These are phyloP conservation scores for Phytophthora pistaciae DNA, from an alignment of 352 stramenopile species.

Conservation along the genomic window DNA sequence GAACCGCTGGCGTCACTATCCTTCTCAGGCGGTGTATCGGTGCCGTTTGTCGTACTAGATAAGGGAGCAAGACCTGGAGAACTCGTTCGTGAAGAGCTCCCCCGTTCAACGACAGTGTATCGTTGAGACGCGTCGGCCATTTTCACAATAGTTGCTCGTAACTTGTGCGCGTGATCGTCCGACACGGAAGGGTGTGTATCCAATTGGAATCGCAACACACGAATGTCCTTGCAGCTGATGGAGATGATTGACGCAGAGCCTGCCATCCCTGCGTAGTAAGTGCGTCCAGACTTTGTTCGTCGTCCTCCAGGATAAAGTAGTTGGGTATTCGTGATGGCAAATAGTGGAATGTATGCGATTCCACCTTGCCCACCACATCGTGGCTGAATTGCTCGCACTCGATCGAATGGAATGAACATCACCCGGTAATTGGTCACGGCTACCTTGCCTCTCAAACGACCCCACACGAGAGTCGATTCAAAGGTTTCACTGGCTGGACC, in stretches of 20 bases:
- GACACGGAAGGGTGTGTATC: conserved; percentile 56
- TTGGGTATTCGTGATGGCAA: conserved; percentile 70
- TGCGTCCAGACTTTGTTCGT: conserved; percentile 59
- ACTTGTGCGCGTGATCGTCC: conserved; percentile 58
- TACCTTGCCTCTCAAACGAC: conserved; percentile 68
- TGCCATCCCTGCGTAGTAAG: conserved; percentile 58
- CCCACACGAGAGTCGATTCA: conserved; percentile 69
- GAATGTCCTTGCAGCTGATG: conserved; percentile 85
- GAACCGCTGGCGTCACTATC: conserved; percentile 10
- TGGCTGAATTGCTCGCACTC: conserved; percentile 44
- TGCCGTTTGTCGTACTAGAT: conserved; percentile 5
- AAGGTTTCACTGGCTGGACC: conserved; percentile 65
- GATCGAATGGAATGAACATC: conserved; percentile 73
- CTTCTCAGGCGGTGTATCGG: conserved; percentile 17
- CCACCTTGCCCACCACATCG: conserved; percentile 45
- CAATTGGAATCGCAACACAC: conserved; percentile 75
- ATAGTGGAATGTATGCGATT: conserved; percentile 80
- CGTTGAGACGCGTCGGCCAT: conserved; percentile 69
- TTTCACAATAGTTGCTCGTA: conserved; percentile 61
- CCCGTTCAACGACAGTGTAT: conserved; percentile 45
- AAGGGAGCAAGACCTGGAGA: conserved; percentile 30
- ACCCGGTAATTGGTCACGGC: conserved; percentile 85
- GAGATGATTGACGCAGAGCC: conserved; percentile 56
- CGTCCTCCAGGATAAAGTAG: conserved; percentile 69
- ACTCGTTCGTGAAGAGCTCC: conserved; percentile 11